A percentile compares a stretch with the other conserved stretches of the same genome.
Evolutionary conservation across 192 early-diverging fungal species (phyloP).

Genomic region (Rhizophagus sp.): DNA sequence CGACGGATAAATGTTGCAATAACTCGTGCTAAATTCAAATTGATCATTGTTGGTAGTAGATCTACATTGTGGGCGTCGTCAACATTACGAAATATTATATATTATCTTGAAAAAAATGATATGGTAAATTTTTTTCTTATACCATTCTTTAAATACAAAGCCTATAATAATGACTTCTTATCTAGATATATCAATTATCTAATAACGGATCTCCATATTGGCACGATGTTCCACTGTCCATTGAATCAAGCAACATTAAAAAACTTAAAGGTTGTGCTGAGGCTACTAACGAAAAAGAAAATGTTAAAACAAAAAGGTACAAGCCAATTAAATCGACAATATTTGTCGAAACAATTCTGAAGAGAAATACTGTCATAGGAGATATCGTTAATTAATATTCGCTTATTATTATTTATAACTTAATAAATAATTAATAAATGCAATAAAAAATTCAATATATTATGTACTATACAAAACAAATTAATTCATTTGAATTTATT

Average conservation of each 20-base stretch:
- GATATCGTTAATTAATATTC: neutral
- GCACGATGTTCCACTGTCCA: neutral
- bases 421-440: neutral
- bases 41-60: conserved; percentile 85
- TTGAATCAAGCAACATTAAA: neutral
- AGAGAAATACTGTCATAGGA: neutral
- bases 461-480: too few relatives aligned
- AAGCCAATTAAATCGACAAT: neutral
- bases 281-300: neutral
- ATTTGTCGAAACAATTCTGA: neutral
- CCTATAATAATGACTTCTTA: neutral
- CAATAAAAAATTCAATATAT: too few relatives aligned
- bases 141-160: neutral
- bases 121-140: neutral
- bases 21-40: conserved; percentile 84
- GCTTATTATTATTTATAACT: neutral
- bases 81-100: conserved; percentile 59
- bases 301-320: neutral
- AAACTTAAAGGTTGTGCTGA: neutral
- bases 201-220: neutral
- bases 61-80: conserved; percentile 64
- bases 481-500: too few relatives aligned
- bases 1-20: conserved; percentile 92
- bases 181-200: neutral
- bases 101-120: conserved; percentile 36